Evolutionary conservation across 2,329 filamentous ascomycete genomes (phyloP), one percentile per base, ranked within the genome.

Genomic region (Exophiala dermatitidis): DNA sequence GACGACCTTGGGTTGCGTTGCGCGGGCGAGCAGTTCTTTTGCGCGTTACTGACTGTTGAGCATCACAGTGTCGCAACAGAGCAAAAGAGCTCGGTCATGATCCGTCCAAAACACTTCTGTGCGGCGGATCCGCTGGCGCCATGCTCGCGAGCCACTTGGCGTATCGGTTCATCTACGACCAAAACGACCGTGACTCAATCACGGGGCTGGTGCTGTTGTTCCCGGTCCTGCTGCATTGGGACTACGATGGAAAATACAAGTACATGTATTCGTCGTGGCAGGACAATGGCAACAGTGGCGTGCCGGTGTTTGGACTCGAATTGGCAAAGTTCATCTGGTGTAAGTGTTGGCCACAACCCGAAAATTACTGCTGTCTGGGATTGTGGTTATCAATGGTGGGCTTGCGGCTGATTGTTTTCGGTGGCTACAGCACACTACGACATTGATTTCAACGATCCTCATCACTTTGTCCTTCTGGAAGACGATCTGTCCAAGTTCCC

Each of bases 271-370:
- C 50, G 10, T 37, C 58, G 3, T 60, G 56, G 53, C 53, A 52
- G 28, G 58, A 60, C 40, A 60, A 60, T 36, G 58, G 38, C 12
- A 56, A 31, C n/a, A 56, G 32, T 4, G 47, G 52, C 3, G 46
- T 48, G 40, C 56, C 58, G 3, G 54, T 59, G 3, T 54, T 60
- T 33, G 52, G 46, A 6, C 37, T 52, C 3, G 46, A 55, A 42
- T 49, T 59, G 29, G 54, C 54, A 28, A 54, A 61, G 38, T 57
- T 57, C 43, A 59, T 61, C 12, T 59, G 57, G 59, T 55, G 56
- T 60, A 53, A 54, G 56, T 54, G 7, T n/a, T 41, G 5, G 30
- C 28, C 31, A 19, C 12, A 9, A 5, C 8, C 3, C 4, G 10
- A n/a, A 5, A 5, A 12, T 19, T 32, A 34, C 12, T 43, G n/a